Evolutionary conservation across 768 basidiomycete genomes (phyloP), one percentile per base, ranked within the genome.

Genomic region (Termitomyces sp.): DNA sequence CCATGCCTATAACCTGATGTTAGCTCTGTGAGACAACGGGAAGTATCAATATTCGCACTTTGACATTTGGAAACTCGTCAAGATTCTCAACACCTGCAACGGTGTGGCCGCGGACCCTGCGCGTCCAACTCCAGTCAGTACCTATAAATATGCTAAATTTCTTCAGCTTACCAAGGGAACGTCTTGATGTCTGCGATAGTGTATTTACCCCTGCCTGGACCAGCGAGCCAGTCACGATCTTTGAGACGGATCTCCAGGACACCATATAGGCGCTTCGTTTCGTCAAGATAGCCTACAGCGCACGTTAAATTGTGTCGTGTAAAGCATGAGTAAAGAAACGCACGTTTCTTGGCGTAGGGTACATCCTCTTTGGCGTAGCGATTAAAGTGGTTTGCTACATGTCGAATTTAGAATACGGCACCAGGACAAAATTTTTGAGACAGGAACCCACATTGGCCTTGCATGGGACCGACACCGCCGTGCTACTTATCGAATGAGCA

Each of bases 391-490:
- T 84, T 82, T 11, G 88, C 86, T 83, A 21, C 27, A 37, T 16
- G 41, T 27, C 21, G 6, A 17, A 27, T n/a, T 47, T 16, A 47
- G 48, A 25, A 45, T 40, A 41, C 49, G 35, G 38, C 23, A 16
- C 23, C 35, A 41, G 8, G 5, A 47, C 23, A 25, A 23, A 11
- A 38, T 40, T 5, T 14, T 17, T 14, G 8, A 11, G 17, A 42
- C 7, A 14, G 1, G 19, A 12, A 31, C 63, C 42, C 54, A 69
- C 67, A 61, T 73, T 91, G 89, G 31, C 90, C 89, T 75, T 93
- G 90, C 89, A 92, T 94, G n/a, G 92, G 90, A 27, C 90, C 90
- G 23, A 91, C 70, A 25, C 87, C 90, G 1, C 89, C 90, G 66
- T 91, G 89, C 86, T 90, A 50, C 41, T 37, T 16, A 51, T 46